A percentile compares a stretch with the other conserved stretches of the same genome.
Conservation (phyloP, 1,284 basidiomycete genomes). For the Blastosporella zonata region DNA sequence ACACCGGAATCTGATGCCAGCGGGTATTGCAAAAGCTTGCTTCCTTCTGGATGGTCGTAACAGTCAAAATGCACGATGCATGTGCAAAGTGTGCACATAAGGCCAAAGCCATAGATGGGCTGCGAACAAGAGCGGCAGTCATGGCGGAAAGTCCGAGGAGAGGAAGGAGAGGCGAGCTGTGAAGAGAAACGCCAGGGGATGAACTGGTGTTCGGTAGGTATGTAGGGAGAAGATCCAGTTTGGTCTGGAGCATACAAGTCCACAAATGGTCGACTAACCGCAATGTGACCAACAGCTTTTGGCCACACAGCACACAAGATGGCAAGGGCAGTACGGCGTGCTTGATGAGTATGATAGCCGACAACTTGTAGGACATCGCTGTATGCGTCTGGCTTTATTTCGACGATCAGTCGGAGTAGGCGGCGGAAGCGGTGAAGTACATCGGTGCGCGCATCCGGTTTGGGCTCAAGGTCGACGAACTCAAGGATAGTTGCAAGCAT, state of each 20-base stretch:
- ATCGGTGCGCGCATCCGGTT: constrained; percentile 29
- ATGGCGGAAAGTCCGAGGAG: constrained; percentile 32
- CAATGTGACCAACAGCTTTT: constrained; percentile 61
- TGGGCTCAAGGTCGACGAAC: constrained; percentile 39
- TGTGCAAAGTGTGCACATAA: constrained; percentile 64
- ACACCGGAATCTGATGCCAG: constrained; percentile 40
- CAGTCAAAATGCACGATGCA: constrained; percentile 69
- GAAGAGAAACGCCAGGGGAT: constrained; percentile 59
- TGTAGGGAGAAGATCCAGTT: constrained; percentile 10
- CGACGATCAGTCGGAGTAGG: constrained; percentile 56
- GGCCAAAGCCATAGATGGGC: constrained; percentile 54
- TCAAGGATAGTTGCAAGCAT: constrained; percentile 61
- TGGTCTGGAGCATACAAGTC: constrained; percentile 5
- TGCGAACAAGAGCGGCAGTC: constrained; percentile 55
- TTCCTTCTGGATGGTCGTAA: constrained; percentile 68
- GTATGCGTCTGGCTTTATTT: constrained; percentile 63
- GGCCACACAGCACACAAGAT: constrained; percentile 67
- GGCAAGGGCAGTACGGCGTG: constrained; percentile 53
- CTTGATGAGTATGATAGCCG: constrained; percentile 57
- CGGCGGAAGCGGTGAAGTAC: constrained; percentile 53
- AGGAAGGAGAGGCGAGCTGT: constrained; percentile 27
- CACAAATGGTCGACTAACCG: constrained; percentile 47
- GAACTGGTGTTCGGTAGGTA: constrained; percentile 52
- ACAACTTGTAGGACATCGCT: constrained; percentile 68
- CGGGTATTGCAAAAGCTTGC: constrained; percentile 51